These are phyloP conservation scores for Calocybe cyanea DNA, from an alignment of 768 basidiomycete genomes.

Conservation along the genomic window DNA sequence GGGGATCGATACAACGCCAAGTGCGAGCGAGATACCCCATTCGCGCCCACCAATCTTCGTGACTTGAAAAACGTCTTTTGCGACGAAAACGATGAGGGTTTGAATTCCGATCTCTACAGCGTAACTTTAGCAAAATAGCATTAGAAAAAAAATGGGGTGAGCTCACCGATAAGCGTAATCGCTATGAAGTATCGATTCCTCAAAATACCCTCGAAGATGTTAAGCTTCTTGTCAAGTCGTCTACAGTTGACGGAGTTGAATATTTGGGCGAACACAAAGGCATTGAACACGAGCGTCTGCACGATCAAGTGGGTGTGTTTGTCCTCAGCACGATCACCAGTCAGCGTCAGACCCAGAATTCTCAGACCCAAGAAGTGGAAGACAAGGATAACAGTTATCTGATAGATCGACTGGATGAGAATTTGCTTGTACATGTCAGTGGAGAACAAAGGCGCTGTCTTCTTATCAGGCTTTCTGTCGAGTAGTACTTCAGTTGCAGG, in stretches of 20 bases:
- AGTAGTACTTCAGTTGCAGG: conserved; percentile 80
- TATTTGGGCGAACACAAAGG: conserved; percentile 98
- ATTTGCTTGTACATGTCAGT: conserved; percentile 98
- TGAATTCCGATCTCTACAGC: conserved; percentile 80
- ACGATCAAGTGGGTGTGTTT: conserved; percentile 44
- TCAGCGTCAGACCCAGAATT: conserved; percentile 61
- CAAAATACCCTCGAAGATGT: conserved; percentile 82
- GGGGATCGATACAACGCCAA: conserved; percentile 86
- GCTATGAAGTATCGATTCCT: conserved; percentile 80
- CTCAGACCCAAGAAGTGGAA: conserved; percentile 81
- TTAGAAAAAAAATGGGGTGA: background rate
- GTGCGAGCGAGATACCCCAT: conserved; percentile 90
- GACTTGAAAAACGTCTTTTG: conserved; percentile 90
- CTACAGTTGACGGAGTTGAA: conserved; percentile 94
- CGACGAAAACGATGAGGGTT: conserved; percentile 85
- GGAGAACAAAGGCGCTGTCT: conserved; percentile 83
- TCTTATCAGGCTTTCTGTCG: conserved; percentile 87
- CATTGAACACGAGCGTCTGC: conserved; percentile 92
- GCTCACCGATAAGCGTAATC: conserved; percentile 82
- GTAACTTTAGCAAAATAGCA: conserved; percentile 3
- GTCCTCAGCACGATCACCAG: conserved; percentile 24
- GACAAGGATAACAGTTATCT: conserved; percentile 76
- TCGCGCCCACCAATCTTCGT: conserved; percentile 72
- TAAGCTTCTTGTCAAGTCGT: conserved; percentile 78
- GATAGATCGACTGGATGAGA: conserved; percentile 82